Conservation (phyloP, 1,284 basidiomycete species). For the Fomitiporia mediterranea region DNA sequence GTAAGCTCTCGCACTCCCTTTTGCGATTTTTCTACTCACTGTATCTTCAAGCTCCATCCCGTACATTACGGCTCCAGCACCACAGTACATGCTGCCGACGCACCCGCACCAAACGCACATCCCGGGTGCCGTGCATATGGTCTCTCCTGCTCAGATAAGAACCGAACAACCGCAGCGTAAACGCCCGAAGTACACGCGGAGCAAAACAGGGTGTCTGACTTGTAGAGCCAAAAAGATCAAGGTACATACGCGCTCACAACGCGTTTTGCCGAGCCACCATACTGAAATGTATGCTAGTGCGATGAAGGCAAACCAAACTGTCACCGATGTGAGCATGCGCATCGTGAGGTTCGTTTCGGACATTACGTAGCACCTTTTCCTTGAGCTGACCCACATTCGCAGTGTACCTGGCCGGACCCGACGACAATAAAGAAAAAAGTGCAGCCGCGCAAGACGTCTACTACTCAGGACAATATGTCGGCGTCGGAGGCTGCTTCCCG, state of each 20-base stretch:
- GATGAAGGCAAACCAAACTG: constrained; percentile 79
- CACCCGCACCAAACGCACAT: constrained; percentile 16
- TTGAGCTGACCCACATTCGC: constrained; percentile 16
- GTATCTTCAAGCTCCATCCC: constrained; percentile 3
- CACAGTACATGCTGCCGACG: constrained; percentile 18
- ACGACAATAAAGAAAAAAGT: constrained; percentile 57
- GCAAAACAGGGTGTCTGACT: constrained; percentile 80
- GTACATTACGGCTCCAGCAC: constrained; percentile 15
- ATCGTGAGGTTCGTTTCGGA: constrained; percentile 57
- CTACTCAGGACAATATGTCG: constrained; percentile 10
- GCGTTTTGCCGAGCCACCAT: constrained; percentile 16
- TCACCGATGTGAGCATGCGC: constrained; percentile 72
- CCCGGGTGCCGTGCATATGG: constrained; percentile 39
- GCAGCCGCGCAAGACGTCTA: constrained; percentile 20
- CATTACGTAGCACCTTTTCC: constrained; percentile 7
- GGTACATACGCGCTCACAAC: constrained; percentile 38
- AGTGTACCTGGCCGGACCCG: constrained; percentile 83
- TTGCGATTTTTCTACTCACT: not conserved
- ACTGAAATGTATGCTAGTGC: constrained; percentile 44
- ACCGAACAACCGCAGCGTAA: constrained; percentile 57
- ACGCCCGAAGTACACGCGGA: constrained; percentile 81
- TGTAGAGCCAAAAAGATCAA: constrained; percentile 86
- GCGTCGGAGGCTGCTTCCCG: constrained; percentile 17
- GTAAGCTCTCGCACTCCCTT: constrained; percentile 2
- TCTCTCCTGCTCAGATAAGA: constrained; percentile 37